Evolutionary conservation across 257 asterid genomes (phyloP), one percentile per base, ranked within the genome.

Genomic region (Solanum appendiculatum): DNA sequence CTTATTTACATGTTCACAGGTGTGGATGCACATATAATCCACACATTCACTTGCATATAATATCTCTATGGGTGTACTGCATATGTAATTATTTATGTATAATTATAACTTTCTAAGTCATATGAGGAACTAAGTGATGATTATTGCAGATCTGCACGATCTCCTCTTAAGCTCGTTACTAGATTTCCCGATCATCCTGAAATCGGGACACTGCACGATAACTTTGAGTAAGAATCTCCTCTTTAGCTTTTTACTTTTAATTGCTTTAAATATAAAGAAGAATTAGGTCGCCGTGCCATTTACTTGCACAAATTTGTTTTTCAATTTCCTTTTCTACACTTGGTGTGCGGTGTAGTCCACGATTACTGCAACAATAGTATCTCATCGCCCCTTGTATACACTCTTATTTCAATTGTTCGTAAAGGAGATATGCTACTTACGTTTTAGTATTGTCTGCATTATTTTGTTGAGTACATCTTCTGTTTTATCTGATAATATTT

Each of bases 181-280:
- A 90, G 96, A 92, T 95, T 93, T 87, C 92, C 93, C 12, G 92
- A 94, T 82, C 97, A 95, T 89, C 97, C 99, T 89, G 98, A 95
- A 78, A 95, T 97, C 86, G 90, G 91, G 83, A 95, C 99, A 80
- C 90, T 97, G 89, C 99, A 95, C 85, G 98, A 95, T 87, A 97
- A 93, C 88, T 97, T 97, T 86, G 94, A 89, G 99, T 97, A 91
- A 94, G 99, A 77, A 88, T 86, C 70, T 88, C 66, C 29, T 64
- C 70, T 33, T 46, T 72, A 48, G 36, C 33, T 73, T 73, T 85
- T 64, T 46, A 54, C 29, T 37, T 82, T 44, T 85, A 23, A 60
- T 31, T 44, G 66, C 48, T 63, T 80, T 80, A 78, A 44, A 46
- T 80, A 80, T 80, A 29, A 31, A 9, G 85, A 80, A 29, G 68